Evolutionary conservation across 2,329 filamentous ascomycete genomes (phyloP).

Genomic region (Cladosporium austrohemisphaericum): DNA sequence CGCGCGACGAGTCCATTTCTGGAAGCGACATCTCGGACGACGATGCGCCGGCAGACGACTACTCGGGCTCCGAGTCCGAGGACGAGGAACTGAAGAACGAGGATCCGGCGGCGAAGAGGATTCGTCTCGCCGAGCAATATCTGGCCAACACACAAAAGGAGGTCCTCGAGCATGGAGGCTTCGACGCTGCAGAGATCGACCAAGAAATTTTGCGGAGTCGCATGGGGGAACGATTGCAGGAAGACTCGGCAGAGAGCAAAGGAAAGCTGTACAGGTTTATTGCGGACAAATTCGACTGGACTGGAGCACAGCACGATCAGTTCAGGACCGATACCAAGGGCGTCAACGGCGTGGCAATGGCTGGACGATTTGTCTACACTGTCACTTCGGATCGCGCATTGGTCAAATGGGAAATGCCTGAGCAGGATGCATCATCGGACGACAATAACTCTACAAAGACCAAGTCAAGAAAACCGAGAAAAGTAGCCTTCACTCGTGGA

Average conservation of each 20-base stretch:
- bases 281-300: slow-evolving; percentile 68
- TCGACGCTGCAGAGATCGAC: slow-evolving; percentile 92
- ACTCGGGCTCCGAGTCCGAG: slow-evolving; percentile 45
- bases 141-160: slow-evolving; percentile 84
- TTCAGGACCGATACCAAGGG: slow-evolving; percentile 75
- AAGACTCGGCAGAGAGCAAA: slow-evolving; percentile 89
- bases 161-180: slow-evolving; percentile 69
- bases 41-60: slow-evolving; percentile 40
- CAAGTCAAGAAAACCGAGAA: slow-evolving; percentile 48
- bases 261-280: slow-evolving; percentile 83
- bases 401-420: slow-evolving; percentile 84
- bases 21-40: slow-evolving; percentile 74
- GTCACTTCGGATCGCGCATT: slow-evolving; percentile 79
- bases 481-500: slow-evolving; percentile 61
- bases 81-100: slow-evolving; percentile 74
- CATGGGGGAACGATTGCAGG: slow-evolving; percentile 68
- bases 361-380: slow-evolving; percentile 79
- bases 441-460: slow-evolving; percentile 30
- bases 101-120: slow-evolving; percentile 81
- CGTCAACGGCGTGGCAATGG: slow-evolving; percentile 75
- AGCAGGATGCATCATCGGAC: slow-evolving; percentile 27
- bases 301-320: slow-evolving; percentile 62
- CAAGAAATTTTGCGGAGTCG: slow-evolving; percentile 73
- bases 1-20: slow-evolving; percentile 77
- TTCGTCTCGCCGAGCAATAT: slow-evolving; percentile 87